phyloP scores from a whole-genome alignment of 1,139 yeast genomes.

The Entelexis paramagnoliae region DNA sequence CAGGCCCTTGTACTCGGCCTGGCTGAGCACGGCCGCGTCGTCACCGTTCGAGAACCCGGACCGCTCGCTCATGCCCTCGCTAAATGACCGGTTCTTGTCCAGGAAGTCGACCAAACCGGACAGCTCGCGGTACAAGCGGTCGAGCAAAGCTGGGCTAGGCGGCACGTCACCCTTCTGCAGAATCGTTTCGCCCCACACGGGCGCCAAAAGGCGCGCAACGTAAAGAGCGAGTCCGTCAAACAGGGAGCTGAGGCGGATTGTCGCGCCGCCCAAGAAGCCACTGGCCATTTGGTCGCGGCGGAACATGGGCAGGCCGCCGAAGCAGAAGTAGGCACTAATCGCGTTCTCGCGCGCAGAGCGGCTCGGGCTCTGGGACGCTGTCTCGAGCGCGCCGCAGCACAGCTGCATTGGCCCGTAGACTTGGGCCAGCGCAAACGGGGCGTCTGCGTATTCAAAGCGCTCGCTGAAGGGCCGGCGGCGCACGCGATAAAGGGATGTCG shows the following conservation, averaged over 20 bases:
- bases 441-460: slow-evolving; percentile 53
- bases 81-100: slow-evolving; percentile 33
- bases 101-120: slow-evolving; percentile 33
- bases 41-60: slow-evolving; percentile 11
- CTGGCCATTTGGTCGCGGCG: slow-evolving; percentile 22
- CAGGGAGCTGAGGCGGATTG: slow-evolving; percentile 79
- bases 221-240: slow-evolving; percentile 84
- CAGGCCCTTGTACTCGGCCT: slow-evolving; percentile 87
- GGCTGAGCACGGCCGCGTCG: slow-evolving; percentile 33
- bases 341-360: slow-evolving; percentile 22
- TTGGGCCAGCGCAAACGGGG: slow-evolving; percentile 39
- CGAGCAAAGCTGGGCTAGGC: slow-evolving; percentile 31
- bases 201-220: slow-evolving; percentile 65
- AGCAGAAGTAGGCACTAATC: slow-evolving; percentile 22
- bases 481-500: slow-evolving; percentile 64
- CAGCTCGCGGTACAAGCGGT: slow-evolving; percentile 29
- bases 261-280: slow-evolving; percentile 27
- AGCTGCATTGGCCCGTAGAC: slow-evolving; percentile 64
- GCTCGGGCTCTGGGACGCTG: slow-evolving; percentile 51
- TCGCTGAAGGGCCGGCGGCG: slow-evolving; percentile 72
- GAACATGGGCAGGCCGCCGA: slow-evolving; percentile 25
- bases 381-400: slow-evolving; percentile 74
- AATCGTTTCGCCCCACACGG: slow-evolving; percentile 56
- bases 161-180: slow-evolving; percentile 42
- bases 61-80: slow-evolving; percentile 36